Percentiles rank a stretch among this genome's conserved stretches.
Evolutionary conservation across 768 basidiomycete species (phyloP).

Genomic region (Dioszegia hungarica): DNA sequence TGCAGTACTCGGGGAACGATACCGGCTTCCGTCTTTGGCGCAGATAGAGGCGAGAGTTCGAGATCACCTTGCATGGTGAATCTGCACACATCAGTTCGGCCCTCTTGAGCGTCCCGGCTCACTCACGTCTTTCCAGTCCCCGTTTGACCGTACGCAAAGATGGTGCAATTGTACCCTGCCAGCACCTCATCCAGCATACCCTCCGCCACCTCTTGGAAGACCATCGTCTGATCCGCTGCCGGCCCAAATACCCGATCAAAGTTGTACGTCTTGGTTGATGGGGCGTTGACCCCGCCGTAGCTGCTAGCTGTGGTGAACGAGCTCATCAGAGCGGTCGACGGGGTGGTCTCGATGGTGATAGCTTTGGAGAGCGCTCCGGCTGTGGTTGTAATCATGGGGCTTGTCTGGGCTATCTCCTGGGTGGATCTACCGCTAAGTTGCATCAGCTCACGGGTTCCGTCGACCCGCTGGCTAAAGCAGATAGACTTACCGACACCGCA

Average conservation of each 20-base stretch:
- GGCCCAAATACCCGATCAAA: constrained; percentile 96
- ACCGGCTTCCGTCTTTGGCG: constrained; percentile 78
- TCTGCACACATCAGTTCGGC: constrained; percentile 28
- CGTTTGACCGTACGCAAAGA: constrained; percentile 98
- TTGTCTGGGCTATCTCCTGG: constrained; percentile 76
- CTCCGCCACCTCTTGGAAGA: constrained; percentile 88
- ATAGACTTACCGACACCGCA: constrained; percentile 67
- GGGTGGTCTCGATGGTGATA: constrained; percentile 70
- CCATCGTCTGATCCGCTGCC: constrained; percentile 88
- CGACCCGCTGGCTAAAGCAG: not conserved
- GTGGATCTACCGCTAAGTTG: constrained; percentile 59
- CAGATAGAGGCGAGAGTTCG: constrained; percentile 59
- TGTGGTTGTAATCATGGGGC: constrained; percentile 78
- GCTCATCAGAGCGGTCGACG: constrained; percentile 25
- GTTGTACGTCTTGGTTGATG: constrained; percentile 63
- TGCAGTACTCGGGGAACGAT: constrained; percentile 94
- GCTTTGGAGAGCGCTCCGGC: constrained; percentile 69
- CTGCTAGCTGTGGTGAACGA: constrained; percentile 40
- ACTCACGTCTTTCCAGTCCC: constrained; percentile 96
- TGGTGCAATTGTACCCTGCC: constrained; percentile 90
- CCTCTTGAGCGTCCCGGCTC: constrained; percentile 6
- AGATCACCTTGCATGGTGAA: constrained; percentile 97
- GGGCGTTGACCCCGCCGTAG: constrained; percentile 37
- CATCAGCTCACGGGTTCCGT: not conserved
- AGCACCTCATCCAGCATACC: constrained; percentile 93